Evolutionary conservation across 352 stramenopile genomes (phyloP), one percentile per base, ranked within the genome.

Genomic region (Pythium rhizo-oryzae): DNA sequence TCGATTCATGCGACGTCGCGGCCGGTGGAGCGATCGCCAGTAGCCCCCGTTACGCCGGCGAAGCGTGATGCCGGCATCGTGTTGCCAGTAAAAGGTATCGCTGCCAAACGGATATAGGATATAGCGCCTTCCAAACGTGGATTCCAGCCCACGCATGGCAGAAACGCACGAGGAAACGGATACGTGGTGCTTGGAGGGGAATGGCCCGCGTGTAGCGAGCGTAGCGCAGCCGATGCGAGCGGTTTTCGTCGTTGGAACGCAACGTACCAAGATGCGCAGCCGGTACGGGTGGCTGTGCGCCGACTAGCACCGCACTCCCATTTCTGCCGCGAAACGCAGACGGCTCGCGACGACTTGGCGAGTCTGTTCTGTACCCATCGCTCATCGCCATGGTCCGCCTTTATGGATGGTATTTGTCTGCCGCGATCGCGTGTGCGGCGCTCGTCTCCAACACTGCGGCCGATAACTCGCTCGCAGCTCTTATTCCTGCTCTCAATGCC

Each of bases 301-400:
- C 16, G 24, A 43, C 16, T 37, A 24, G 25, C 24, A 61, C 23
- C 2, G 35, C 23, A 50, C 24, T 61, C 15, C 39, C 21, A 23
- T 35, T 37, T 61, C 37, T n/a, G 37, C 37, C 11, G 23, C 55
- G 13, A 37, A 25, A 8, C 37, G 21, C 16, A 21, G 18, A 61
- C 6, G 55, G 9, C 21, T 16, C 24, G 24, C 8, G 43, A 39
- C 23, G 50, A 39, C 18, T 56, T 41, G 50, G 13, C 15, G 28
- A 24, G 16, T 23, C 50, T 16, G 8, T 21, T 21, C 12, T 35
- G n/a, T 41, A 39, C 21, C 21, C 37, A 51, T 47, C 37, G 37
- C 18, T 37, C 9, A n/a, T 35, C n/a, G 41, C 9, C 23, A 67
- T 67, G 61, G 50, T 67, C 44, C 61, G 61, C 35, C 39, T 67